phyloP scores from a whole-genome alignment of 2,329 filamentous ascomycete species.

The Dendrostoma leiphaemia region DNA sequence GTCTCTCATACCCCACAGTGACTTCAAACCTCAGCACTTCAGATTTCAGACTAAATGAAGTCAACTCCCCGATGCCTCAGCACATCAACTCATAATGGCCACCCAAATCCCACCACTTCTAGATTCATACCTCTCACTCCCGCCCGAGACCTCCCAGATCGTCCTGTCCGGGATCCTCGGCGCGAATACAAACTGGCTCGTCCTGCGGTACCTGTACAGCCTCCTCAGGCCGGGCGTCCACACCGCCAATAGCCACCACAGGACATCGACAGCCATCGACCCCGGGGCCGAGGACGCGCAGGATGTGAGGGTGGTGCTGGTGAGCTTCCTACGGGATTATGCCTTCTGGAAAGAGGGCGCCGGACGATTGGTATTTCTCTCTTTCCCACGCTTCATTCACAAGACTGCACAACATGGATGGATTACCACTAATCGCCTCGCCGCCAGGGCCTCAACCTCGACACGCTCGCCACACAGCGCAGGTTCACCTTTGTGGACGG shows the following conservation, averaged over 20 bases:
- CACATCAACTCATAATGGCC: slow-evolving; percentile 7
- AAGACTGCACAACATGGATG: too few relatives aligned
- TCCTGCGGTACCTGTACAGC: slow-evolving; percentile 55
- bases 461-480: slow-evolving; percentile 53
- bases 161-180: slow-evolving; percentile 68
- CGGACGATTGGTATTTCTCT: slow-evolving; percentile 57
- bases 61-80: background rate
- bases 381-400: background rate
- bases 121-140: slow-evolving; percentile 60
- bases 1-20: slow-evolving; percentile 13
- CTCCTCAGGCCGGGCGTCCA: slow-evolving; percentile 31
- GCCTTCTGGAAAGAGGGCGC: slow-evolving; percentile 75
- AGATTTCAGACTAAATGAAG: slow-evolving; percentile 6
- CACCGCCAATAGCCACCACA: slow-evolving; percentile 25
- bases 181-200: slow-evolving; percentile 64
- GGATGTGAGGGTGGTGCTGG: slow-evolving; percentile 63
- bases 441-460: slow-evolving; percentile 68
- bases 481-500: slow-evolving; percentile 76
- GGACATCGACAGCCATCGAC: too few relatives aligned
- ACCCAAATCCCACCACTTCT: slow-evolving; percentile 57
- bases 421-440: too few relatives aligned
- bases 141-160: slow-evolving; percentile 56
- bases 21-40: background rate
- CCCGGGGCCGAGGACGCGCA: too few relatives aligned
- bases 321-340: slow-evolving; percentile 79